Evolutionary conservation across 2,329 filamentous ascomycete species (phyloP).

Genomic region (Graphiopsis chlorocephala): DNA sequence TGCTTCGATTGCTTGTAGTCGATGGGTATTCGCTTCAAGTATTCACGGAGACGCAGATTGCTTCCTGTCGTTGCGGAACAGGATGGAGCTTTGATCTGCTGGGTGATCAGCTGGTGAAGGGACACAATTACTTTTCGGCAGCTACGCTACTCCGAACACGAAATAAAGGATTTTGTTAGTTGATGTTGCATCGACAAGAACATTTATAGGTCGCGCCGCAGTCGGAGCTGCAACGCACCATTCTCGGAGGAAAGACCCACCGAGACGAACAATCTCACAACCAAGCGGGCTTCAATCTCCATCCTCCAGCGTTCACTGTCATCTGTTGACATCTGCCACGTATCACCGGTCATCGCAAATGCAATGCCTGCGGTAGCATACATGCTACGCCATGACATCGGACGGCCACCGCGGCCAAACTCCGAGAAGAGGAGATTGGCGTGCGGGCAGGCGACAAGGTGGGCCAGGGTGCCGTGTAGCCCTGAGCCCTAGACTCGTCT

Average conservation of each 20-base stretch:
- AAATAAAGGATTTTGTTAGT: background rate
- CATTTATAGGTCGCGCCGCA: background rate
- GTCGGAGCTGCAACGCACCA: background rate
- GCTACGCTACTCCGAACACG: too few relatives aligned
- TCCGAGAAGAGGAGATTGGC: background rate
- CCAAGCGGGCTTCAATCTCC: background rate
- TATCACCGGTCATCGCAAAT: background rate
- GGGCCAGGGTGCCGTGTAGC: background rate
- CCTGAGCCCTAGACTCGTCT: background rate
- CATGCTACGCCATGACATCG: background rate
- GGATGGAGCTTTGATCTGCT: background rate
- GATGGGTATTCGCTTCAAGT: background rate
- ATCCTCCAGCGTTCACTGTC: background rate
- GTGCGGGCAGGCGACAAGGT: background rate
- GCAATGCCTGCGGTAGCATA: background rate
- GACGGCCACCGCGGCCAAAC: background rate
- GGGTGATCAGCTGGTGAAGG: background rate
- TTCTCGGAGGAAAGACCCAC: background rate
- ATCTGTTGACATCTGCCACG: background rate
- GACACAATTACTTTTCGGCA: accelerated
- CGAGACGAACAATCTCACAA: background rate
- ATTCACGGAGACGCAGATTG: background rate
- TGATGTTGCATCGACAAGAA: background rate
- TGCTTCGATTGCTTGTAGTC: background rate
- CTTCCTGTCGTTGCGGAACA: background rate